Base-by-base conservation (phyloP, 2,329 filamentous ascomycete species). In the Trichoderma harzianum region DNA sequence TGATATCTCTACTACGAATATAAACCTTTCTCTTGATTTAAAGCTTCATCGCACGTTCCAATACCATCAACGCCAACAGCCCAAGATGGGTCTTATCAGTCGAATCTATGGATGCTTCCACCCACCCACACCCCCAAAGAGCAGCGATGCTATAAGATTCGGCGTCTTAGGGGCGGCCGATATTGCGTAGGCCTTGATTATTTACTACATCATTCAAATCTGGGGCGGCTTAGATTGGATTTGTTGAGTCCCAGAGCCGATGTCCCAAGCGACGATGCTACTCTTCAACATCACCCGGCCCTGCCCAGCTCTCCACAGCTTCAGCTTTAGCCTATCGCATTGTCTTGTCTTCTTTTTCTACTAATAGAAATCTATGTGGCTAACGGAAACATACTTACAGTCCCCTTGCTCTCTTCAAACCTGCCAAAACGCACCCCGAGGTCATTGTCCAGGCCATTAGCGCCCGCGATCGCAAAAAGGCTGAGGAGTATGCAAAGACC, bases 371-470 rank as follows among this genome's bases (percentile, higher is more conserved):
- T 21, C 8, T 21, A 26, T 36, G 24, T 64, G n/a, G 32, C 34
- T 61, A 11, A 74, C 60, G 7, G 12, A 12, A 11, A 62, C 5
- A 60, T 5, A 10, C 3, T 11, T 5, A 11, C 72, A 84, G 82
- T 10, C 83, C 83, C 0, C 67, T 78, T 18, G 82, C 82, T 14
- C 74, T 88, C 21, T 83, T 89, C 43, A 76, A 72, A 3, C 86
- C 87, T 0, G 86, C 87, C 16, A 84, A 81, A 73, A 83, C 81
- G 3, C 87, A 90, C 74, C 80, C 87, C 0, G 86, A 88, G 51
- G 84, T 89, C 16, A 80, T 88, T 14, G 72, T 90, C 14, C 81
- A 84, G 10, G 85, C 84, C 5, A 82, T 90, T 1, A 86, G 88
- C 3, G 86, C 87, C 3, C 82, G 87, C 5, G 84, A 88, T 76